phyloP scores from a whole-genome alignment of 2,329 filamentous ascomycete species.

The Apiospora arundinis region DNA sequence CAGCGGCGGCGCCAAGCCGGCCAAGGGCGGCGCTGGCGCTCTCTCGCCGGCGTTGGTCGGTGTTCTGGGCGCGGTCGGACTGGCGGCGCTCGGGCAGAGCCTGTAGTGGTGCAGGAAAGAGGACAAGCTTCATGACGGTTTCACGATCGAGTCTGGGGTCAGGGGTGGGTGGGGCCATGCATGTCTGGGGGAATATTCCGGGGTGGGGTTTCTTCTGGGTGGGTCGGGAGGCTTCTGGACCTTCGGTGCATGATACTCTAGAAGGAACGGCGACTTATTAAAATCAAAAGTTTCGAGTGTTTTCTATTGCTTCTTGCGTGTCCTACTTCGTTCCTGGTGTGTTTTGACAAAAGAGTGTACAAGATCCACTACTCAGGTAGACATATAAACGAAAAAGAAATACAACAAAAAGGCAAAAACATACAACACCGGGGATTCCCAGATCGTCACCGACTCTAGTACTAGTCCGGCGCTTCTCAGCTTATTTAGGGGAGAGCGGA shows the following conservation, averaged over 20 bases:
- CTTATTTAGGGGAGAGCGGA: constrained; percentile 14
- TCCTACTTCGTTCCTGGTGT: too few relatives aligned
- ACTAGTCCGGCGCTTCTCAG: constrained; percentile 14
- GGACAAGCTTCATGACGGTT: not conserved
- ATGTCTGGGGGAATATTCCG: not conserved
- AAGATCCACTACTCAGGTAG: too few relatives aligned
- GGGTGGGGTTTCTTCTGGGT: not conserved
- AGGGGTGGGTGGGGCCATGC: not conserved
- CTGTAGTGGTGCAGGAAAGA: not conserved
- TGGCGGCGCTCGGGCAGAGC: not conserved
- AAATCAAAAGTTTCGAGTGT: too few relatives aligned
- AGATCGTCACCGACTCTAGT: constrained; percentile 15
- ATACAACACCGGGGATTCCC: constrained; percentile 20
- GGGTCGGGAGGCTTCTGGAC: not conserved
- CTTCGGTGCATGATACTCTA: too few relatives aligned
- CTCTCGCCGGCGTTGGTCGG: not conserved
- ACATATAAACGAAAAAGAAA: not conserved
- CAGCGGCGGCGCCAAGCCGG: not conserved
- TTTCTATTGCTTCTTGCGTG: too few relatives aligned
- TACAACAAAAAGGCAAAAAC: not conserved
- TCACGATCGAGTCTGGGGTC: not conserved
- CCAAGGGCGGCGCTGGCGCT: not conserved
- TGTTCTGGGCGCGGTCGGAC: not conserved
- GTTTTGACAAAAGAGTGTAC: too few relatives aligned
- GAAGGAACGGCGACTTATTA: too few relatives aligned